phyloP scores from a whole-genome alignment of 371 early-diverging fungal genomes.

The Mucor piriformis region DNA sequence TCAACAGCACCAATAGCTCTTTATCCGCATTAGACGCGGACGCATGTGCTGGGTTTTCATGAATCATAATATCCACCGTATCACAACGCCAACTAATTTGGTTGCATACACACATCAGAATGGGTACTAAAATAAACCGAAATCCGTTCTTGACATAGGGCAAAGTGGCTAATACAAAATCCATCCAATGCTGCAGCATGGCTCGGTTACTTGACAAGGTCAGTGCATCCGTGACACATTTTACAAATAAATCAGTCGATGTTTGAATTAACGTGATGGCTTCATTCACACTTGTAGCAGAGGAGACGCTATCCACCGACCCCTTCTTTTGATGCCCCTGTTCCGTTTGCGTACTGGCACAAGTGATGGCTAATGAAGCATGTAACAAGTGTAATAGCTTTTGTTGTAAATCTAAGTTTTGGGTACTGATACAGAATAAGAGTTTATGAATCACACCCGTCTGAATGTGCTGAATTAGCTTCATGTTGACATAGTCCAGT shows the following conservation, averaged over 20 bases:
- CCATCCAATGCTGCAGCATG: slow-evolving; percentile 78
- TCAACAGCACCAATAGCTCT: slow-evolving; percentile 62
- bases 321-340: slow-evolving; percentile 6
- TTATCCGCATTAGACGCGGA: slow-evolving; percentile 37
- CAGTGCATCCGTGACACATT: slow-evolving; percentile 67
- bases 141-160: slow-evolving; percentile 68
- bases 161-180: slow-evolving; percentile 68
- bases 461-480: slow-evolving; percentile 59
- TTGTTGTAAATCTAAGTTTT: slow-evolving; percentile 70
- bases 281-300: slow-evolving; percentile 15
- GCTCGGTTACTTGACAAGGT: slow-evolving; percentile 60
- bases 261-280: slow-evolving; percentile 31
- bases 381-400: slow-evolving; percentile 71
- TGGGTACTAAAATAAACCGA: slow-evolving; percentile 60
- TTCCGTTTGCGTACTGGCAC: slow-evolving; percentile 24
- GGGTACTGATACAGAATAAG: slow-evolving; percentile 58
- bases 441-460: slow-evolving; percentile 60
- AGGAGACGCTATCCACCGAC: slow-evolving; percentile 12
- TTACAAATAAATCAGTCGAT: slow-evolving; percentile 60
- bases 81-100: slow-evolving; percentile 58
- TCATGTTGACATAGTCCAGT: slow-evolving; percentile 56
- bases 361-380: slow-evolving; percentile 57
- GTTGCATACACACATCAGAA: slow-evolving; percentile 66
- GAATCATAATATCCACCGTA: slow-evolving; percentile 34
- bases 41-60: slow-evolving; percentile 25